Conservation (phyloP, 805 yeast genomes). For the Schizosaccharomyces cryophilus region DNA sequence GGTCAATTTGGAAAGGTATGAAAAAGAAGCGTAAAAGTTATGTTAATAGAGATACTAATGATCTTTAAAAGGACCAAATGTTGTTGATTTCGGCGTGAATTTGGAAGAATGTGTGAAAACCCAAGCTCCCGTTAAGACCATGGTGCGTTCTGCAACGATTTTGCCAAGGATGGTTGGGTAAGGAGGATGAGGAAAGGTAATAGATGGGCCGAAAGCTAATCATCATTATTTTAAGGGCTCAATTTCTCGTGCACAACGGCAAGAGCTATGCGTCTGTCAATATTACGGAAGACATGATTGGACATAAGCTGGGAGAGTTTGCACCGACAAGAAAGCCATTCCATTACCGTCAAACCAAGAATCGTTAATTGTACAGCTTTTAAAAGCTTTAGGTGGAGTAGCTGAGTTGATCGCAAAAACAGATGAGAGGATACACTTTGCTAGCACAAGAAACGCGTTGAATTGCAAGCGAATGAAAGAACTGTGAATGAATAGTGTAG, state of each 20-base stretch:
- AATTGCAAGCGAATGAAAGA: too few relatives aligned
- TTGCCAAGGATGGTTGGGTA: slow-evolving; percentile 82
- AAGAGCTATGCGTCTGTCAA: slow-evolving; percentile 74
- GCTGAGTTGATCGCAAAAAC: too few relatives aligned
- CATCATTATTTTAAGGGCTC: slow-evolving; percentile 17
- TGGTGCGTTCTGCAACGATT: slow-evolving; percentile 82
- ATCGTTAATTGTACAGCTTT: not conserved
- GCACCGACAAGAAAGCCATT: slow-evolving; percentile 82
- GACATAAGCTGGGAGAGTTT: slow-evolving; percentile 81
- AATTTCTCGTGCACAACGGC: slow-evolving; percentile 89
- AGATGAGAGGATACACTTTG: too few relatives aligned
- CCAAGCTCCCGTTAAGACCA: slow-evolving; percentile 78
- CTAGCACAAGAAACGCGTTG: too few relatives aligned
- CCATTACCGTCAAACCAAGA: slow-evolving; percentile 24
- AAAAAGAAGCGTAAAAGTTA: not conserved
- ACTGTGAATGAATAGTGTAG: too few relatives aligned
- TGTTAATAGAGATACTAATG: too few relatives aligned
- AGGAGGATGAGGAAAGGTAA: not conserved
- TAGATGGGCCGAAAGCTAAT: not conserved
- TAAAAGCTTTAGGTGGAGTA: too few relatives aligned
- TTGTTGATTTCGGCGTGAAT: slow-evolving; percentile 77
- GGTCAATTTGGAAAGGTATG: slow-evolving; percentile 22
- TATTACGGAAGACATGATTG: slow-evolving; percentile 88
- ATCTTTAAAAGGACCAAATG: slow-evolving; percentile 42
- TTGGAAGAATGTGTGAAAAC: slow-evolving; percentile 44